Conservation (phyloP, 2,329 filamentous ascomycete genomes). For the Colletotrichum tabaci region DNA sequence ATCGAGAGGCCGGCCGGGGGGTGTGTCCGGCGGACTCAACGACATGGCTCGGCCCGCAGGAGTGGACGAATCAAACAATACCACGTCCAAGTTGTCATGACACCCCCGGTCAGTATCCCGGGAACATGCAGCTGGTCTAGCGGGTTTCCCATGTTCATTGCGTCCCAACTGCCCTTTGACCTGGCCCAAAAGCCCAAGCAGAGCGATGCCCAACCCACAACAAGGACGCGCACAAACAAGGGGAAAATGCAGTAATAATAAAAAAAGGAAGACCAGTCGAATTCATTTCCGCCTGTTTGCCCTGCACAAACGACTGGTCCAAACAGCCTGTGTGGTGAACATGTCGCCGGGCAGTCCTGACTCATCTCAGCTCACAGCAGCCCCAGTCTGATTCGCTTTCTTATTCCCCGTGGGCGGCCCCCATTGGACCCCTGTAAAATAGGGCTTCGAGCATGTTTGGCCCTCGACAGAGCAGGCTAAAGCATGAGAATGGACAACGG, state of each 20-base stretch:
- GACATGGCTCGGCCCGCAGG: slow-evolving; percentile 36
- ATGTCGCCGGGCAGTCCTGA: slow-evolving; percentile 29
- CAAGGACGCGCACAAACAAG: slow-evolving; percentile 34
- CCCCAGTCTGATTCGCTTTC: slow-evolving; percentile 21
- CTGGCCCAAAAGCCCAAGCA: slow-evolving; percentile 33
- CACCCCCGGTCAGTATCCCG: slow-evolving; percentile 21
- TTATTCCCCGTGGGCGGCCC: slow-evolving; percentile 14
- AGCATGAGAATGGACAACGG: slow-evolving; percentile 13
- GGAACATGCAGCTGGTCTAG: slow-evolving; percentile 31
- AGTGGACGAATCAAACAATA: slow-evolving; percentile 31
- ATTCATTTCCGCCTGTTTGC: slow-evolving; percentile 32
- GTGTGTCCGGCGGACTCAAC: slow-evolving; percentile 19
- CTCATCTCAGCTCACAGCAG: slow-evolving; percentile 26
- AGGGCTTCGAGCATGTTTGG: slow-evolving; percentile 37
- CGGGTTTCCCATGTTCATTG: slow-evolving; percentile 30
- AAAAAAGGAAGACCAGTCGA: slow-evolving; percentile 21
- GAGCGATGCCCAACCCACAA: slow-evolving; percentile 38
- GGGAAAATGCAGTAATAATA: not conserved
- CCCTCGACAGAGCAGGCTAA: slow-evolving; percentile 22
- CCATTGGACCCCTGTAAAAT: slow-evolving; percentile 31
- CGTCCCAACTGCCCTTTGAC: slow-evolving; percentile 33
- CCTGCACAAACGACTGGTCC: slow-evolving; percentile 22
- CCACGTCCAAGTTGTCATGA: slow-evolving; percentile 34
- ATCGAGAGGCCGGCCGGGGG: not conserved
- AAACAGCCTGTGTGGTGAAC: not conserved